Percentiles rank a stretch among this genome's conserved stretches.
Evolutionary conservation across 371 early-diverging fungal species (phyloP).

Genomic region (Catenaria anguillulae): DNA sequence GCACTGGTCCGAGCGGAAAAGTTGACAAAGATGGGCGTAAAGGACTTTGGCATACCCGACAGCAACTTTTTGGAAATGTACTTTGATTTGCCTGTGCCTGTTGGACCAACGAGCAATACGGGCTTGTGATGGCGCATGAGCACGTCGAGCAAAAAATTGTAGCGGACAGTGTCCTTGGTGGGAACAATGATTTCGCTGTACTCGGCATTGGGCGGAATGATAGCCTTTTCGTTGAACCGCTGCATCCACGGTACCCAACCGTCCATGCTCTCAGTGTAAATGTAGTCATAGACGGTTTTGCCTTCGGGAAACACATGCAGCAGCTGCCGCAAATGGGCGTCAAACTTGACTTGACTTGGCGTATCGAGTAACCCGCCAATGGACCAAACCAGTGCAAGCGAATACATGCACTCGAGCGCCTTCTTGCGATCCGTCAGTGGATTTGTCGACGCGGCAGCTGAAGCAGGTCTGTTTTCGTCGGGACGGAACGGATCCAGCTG

Average conservation of each 20-base stretch:
- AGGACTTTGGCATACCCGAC: conserved; percentile 24
- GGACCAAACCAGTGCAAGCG: conserved; percentile 25
- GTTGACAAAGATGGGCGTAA: conserved; percentile 33
- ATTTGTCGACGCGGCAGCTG: neutral
- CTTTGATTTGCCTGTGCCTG: conserved; percentile 45
- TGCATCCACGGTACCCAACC: conserved; percentile 34
- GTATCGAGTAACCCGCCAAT: conserved; percentile 30
- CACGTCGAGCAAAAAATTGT: conserved; percentile 29
- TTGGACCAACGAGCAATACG: conserved; percentile 33
- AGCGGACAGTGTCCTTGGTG: conserved; percentile 38
- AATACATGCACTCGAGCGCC: neutral
- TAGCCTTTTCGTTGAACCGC: conserved; percentile 16
- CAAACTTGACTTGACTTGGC: conserved; percentile 32
- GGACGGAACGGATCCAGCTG: conserved; percentile 10
- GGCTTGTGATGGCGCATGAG: conserved; percentile 27
- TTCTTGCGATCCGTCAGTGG: neutral
- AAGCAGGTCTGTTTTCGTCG: too few species aligned
- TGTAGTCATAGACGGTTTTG: conserved; percentile 30
- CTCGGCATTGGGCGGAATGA: conserved; percentile 29
- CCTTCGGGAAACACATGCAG: conserved; percentile 17
- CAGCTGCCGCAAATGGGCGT: conserved; percentile 20
- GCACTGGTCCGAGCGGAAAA: conserved; percentile 40
- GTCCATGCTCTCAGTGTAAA: conserved; percentile 16
- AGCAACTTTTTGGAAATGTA: conserved; percentile 35
- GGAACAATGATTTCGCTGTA: conserved; percentile 42